phyloP scores from a whole-genome alignment of 768 basidiomycete genomes.

The Suillus placidus region DNA sequence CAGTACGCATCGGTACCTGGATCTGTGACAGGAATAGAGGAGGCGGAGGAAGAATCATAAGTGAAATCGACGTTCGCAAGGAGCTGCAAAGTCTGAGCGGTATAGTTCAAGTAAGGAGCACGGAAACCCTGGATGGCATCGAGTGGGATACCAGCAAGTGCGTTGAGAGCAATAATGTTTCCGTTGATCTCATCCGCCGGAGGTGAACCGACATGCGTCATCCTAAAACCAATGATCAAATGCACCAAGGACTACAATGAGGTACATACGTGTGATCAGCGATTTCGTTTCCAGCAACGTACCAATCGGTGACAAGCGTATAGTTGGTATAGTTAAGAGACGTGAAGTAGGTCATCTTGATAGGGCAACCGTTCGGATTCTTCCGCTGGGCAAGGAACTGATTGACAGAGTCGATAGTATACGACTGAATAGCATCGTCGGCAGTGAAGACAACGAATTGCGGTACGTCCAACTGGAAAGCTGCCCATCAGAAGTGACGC shows the following conservation, averaged over 20 bases:
- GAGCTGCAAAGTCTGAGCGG: conserved; percentile 58
- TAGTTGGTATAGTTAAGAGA: conserved; percentile 77
- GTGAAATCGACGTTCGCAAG: conserved; percentile 61
- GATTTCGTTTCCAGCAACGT: conserved; percentile 81
- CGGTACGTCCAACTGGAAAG: conserved; percentile 57
- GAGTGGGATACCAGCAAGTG: conserved; percentile 76
- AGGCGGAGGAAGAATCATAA: conserved; percentile 68
- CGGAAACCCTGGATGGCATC: conserved; percentile 70
- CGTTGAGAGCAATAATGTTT: conserved; percentile 77
- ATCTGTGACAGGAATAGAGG: conserved; percentile 68
- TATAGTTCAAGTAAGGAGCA: conserved; percentile 74
- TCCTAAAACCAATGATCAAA: conserved; percentile 27
- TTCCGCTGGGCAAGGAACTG: conserved; percentile 73
- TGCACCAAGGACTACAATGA: too few relatives aligned
- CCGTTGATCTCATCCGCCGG: conserved; percentile 70
- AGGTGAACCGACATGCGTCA: conserved; percentile 76
- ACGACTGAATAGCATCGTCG: conserved; percentile 76
- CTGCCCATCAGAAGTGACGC: neutral
- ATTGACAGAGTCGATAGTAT: conserved; percentile 74
- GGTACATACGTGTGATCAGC: conserved; percentile 70
- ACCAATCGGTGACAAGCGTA: conserved; percentile 79
- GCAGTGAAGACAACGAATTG: conserved; percentile 76
- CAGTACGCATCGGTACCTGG: conserved; percentile 73
- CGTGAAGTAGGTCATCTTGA: conserved; percentile 77
- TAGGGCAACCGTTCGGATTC: conserved; percentile 77